phyloP scores from a whole-genome alignment of 2,329 filamentous ascomycete species.

The Acrodontium crateriforme region DNA sequence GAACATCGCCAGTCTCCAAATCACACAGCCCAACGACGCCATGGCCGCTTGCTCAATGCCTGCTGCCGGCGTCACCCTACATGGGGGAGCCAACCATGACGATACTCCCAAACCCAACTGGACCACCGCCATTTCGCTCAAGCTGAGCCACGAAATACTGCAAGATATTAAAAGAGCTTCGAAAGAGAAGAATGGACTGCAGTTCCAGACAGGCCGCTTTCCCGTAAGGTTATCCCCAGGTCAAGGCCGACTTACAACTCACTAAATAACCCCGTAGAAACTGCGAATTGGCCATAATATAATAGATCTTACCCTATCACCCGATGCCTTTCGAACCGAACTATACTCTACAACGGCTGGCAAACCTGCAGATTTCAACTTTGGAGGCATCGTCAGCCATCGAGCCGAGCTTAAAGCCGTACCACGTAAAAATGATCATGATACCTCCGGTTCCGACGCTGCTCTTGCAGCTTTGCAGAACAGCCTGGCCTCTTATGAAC shows the following conservation, averaged over 20 bases:
- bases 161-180: constrained; percentile 21
- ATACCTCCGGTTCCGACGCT: constrained; percentile 42
- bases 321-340: constrained; percentile 43
- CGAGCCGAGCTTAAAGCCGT: constrained; percentile 27
- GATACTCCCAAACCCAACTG: constrained; percentile 8
- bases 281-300: constrained; percentile 45
- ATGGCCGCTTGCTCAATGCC: neutral
- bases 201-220: constrained; percentile 20
- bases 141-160: constrained; percentile 18
- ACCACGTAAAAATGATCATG: constrained; percentile 40
- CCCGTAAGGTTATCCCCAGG: constrained; percentile 16
- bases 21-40: too few species aligned
- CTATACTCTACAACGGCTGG: constrained; percentile 34
- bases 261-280: constrained; percentile 24
- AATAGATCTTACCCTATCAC: constrained; percentile 38
- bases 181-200: constrained; percentile 14
- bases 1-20: too few species aligned
- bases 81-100: constrained; percentile 9
- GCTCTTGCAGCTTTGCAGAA: constrained; percentile 46
- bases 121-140: constrained; percentile 18
- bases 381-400: constrained; percentile 44
- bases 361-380: constrained; percentile 34
- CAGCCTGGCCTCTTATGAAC: constrained; percentile 44
- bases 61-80: constrained; percentile 14
- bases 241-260: neutral